Evolutionary conservation across 2,329 filamentous ascomycete species (phyloP), one percentile per base, ranked within the genome.

Genomic region (Ophiostoma sp.): DNA sequence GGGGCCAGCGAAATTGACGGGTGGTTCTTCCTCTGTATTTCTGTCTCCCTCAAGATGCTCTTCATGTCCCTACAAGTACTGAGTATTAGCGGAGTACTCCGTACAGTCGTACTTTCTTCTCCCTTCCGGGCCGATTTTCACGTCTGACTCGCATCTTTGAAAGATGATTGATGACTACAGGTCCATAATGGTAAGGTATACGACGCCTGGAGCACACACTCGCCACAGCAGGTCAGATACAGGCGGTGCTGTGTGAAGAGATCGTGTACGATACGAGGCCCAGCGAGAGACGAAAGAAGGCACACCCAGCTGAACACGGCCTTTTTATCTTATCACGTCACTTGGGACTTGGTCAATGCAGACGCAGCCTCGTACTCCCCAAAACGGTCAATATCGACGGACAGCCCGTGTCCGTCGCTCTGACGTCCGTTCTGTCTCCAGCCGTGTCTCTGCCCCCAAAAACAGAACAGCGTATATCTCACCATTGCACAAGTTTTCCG

Each of bases 41-140:
- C 25, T 2, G n/a, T 22, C 7, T 25, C 9, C 19, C 17, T 39
- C 19, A 15, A 63, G 19, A 55, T 55, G 50, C 50, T 25, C 50
- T 9, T 55, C 50, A 55, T n/a, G n/a, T n/a, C n/a, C n/a, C n/a
- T n/a, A n/a, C n/a, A n/a, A n/a, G n/a, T n/a, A n/a, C n/a, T n/a
- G n/a, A n/a, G n/a, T n/a, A n/a, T n/a, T n/a, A n/a, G n/a, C n/a
- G n/a, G n/a, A n/a, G 50, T 55, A 55, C 50, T 5, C 4, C 8
- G n/a, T 55, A 25, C n/a, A 9, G 48, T 31, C 3, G 33, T 17
- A 22, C 42, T 33, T n/a, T 48, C 1, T 31, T 48, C 64, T 69
- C 45, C 64, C 64, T 69, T 45, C 45, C 45, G 64, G 64, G 45
- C 64, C 42, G 64, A 50, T 42, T 68, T 45, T 52, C 17, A 15